phyloP scores from a whole-genome alignment of 2,329 filamentous ascomycete genomes.

The Conoideocrella luteorostrata region DNA sequence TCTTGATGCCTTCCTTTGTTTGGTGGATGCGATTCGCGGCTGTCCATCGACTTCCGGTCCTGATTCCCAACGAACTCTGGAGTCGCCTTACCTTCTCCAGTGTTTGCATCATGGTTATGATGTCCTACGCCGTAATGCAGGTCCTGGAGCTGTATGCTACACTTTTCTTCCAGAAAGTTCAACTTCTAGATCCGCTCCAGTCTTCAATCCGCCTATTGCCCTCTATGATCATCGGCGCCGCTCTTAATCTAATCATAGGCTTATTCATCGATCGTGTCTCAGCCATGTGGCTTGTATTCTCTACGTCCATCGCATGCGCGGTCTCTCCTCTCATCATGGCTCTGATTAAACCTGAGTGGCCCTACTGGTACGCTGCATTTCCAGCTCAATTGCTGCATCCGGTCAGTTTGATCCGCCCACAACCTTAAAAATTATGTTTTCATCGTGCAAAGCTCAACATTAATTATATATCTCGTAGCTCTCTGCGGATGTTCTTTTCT shows the following conservation, averaged over 20 bases:
- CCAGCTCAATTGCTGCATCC: conserved; percentile 29
- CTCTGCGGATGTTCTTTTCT: conserved; percentile 25
- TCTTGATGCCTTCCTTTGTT: background rate
- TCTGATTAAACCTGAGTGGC: conserved; percentile 34
- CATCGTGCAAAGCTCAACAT: too few relatives aligned
- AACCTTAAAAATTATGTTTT: too few relatives aligned
- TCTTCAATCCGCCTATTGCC: background rate
- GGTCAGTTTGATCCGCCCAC: too few relatives aligned
- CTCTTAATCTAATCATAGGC: background rate
- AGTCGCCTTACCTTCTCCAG: conserved; percentile 41
- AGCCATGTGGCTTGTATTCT: conserved; percentile 12
- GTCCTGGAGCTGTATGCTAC: background rate
- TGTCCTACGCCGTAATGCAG: conserved; percentile 18
- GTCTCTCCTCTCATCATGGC: conserved; percentile 45
- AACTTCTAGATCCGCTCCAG: background rate
- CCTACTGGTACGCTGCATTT: conserved; percentile 41
- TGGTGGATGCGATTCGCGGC: background rate
- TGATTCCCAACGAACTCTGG: conserved; percentile 54
- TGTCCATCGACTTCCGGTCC: conserved; percentile 20
- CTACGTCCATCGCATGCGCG: conserved; percentile 31
- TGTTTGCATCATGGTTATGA: conserved; percentile 35
- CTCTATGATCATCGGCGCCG: background rate
- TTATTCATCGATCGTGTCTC: background rate
- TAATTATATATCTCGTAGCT: background rate
- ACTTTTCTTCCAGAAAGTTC: background rate